Conservation (phyloP, 2,329 filamentous ascomycete genomes). For the Xylogone sp. region DNA sequence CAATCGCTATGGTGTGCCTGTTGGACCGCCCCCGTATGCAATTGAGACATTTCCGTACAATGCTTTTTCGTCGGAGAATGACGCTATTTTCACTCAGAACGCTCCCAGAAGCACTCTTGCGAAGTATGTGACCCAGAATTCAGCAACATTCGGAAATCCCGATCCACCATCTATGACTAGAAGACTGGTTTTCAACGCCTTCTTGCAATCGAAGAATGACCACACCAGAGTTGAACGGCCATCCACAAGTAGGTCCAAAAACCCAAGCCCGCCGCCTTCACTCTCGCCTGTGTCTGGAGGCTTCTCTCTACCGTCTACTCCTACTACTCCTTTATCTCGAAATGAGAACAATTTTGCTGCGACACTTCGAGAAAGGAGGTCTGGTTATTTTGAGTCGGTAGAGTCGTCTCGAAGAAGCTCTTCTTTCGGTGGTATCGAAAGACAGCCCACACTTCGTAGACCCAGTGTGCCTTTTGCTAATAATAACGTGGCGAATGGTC, state of each 20-base stretch:
- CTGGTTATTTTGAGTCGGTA: constrained; percentile 74
- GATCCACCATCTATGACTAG: constrained; percentile 37
- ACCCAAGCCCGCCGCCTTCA: constrained; percentile 58
- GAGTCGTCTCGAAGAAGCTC: constrained; percentile 75
- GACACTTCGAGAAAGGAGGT: constrained; percentile 88
- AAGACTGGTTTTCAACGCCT: constrained; percentile 82
- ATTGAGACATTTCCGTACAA: constrained; percentile 91
- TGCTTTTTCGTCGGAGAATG: constrained; percentile 82
- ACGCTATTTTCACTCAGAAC: constrained; percentile 71
- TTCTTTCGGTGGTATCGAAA: constrained; percentile 75
- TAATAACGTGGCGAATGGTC: no score
- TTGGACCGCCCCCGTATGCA: constrained; percentile 89
- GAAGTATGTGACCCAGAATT: constrained; percentile 86
- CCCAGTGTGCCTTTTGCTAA: constrained; percentile 73
- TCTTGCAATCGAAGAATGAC: constrained; percentile 71
- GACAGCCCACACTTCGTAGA: constrained; percentile 61
- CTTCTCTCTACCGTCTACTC: constrained; percentile 72
- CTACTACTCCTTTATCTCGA: constrained; percentile 75
- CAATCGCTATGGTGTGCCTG: constrained; percentile 76
- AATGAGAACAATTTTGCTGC: constrained; percentile 90
- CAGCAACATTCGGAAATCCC: constrained; percentile 74
- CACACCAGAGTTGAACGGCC: constrained; percentile 69
- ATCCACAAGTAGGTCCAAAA: constrained; percentile 64
- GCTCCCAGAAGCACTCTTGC: constrained; percentile 70
- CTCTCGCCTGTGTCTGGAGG: constrained; percentile 73